Evolutionary conservation across 1,139 yeast genomes (phyloP).

Genomic region (Hansenula sp.): DNA sequence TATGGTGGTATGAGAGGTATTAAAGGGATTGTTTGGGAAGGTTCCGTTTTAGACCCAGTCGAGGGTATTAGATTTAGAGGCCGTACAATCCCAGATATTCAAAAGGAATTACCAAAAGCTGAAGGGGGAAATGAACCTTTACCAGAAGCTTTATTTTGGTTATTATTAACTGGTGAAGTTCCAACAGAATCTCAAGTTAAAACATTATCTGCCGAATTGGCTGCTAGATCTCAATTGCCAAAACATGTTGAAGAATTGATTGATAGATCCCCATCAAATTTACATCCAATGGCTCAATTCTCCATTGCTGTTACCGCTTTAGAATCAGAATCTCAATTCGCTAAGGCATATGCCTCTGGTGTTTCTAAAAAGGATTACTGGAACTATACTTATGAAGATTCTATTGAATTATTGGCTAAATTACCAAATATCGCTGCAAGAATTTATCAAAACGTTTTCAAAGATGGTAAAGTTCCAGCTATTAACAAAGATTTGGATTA

Average conservation of each 20-base stretch:
- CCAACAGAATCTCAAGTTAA: conserved; percentile 76
- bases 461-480: conserved; percentile 72
- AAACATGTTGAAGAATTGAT: conserved; percentile 79
- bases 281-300: conserved; percentile 98
- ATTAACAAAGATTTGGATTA: conserved; percentile 79
- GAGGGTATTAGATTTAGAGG: conserved; percentile 99
- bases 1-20: conserved; percentile 99
- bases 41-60: conserved; percentile 95
- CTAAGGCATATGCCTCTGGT: conserved; percentile 88
- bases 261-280: conserved; percentile 77
- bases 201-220: conserved; percentile 76
- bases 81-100: conserved; percentile 93
- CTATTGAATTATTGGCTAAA: conserved; percentile 83
- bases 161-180: conserved; percentile 84
- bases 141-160: conserved; percentile 94
- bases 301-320: conserved; percentile 90
- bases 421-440: conserved; percentile 91
- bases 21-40: conserved; percentile 98
- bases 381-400: conserved; percentile 91
- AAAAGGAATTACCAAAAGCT: conserved; percentile 86
- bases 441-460: conserved; percentile 87
- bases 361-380: conserved; percentile 86
- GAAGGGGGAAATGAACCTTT: conserved; percentile 76
- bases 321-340: conserved; percentile 87
- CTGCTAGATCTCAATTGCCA: conserved; percentile 82